Evolutionary conservation across 441 rosid species (phyloP), one percentile per base, ranked within the genome.

Genomic region (Bocquillonia castaneifolia): DNA sequence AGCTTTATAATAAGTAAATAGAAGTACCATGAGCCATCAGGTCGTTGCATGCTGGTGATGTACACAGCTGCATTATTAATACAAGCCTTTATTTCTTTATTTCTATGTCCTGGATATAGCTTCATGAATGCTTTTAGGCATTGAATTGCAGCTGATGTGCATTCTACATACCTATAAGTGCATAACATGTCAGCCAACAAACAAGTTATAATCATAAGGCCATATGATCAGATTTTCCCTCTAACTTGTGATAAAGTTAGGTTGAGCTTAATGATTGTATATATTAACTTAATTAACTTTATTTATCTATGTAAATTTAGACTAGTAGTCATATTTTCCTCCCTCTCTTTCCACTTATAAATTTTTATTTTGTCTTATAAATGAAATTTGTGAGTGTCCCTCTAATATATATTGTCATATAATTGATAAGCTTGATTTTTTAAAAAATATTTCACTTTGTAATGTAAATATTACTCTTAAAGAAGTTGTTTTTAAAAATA

Each of bases 21-120:
- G 66, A 42, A n/a, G n/a, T 40, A 87, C 96, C 96, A 87, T 4
- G 96, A 89, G 14, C 93, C 96, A 59, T 90, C 89, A 4, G 74
- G 64, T 54, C 36, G 69, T 65, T 88, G 96, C 48, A 65, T 76
- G 63, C 57, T 72, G 45, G 81, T 78, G 3, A 90, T 83, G 72
- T 78, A 88, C 22, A 69, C 39, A 12, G 72, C 25, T 22, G 90
- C 91, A 59, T 85, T 88, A 10, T 12, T 29, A 3, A 85, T 73
- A 18, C 88, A 80, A 3, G 13, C 57, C 58, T 72, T 55, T 28
- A 88, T 76, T 76, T 90, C 90, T 57, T 67, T 65, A 34, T 26
- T 74, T 52, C 78, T 72, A 66, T 88, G 72, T 0, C 17, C 42
- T 8, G 83, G 82, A 61, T 84, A 44, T 3, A 18, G 31, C 23